Conservation (phyloP, 805 yeast genomes). For the Limtongozyma cylindracea region DNA sequence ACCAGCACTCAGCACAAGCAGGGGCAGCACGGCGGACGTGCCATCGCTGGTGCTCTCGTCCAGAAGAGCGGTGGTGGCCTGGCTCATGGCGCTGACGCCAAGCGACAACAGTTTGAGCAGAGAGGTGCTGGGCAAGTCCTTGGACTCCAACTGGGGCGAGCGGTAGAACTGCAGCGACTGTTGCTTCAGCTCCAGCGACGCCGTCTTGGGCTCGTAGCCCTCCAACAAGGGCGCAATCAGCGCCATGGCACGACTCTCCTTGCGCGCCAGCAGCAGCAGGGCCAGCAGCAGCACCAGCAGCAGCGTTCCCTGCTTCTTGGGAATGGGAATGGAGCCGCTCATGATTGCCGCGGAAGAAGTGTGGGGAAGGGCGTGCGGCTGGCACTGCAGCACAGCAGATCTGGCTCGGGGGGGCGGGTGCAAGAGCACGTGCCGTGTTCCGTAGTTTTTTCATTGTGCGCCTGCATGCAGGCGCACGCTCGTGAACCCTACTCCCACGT, state of each 20-base stretch:
- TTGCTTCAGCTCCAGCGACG: conserved; percentile 12
- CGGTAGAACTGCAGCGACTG: too few relatives aligned
- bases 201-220: conserved; percentile 46
- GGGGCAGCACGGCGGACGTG: conserved; percentile 8
- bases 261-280: conserved; percentile 2
- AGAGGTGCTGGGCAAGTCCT: conserved; percentile 2
- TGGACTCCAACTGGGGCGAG: too few relatives aligned
- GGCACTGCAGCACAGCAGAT: too few relatives aligned
- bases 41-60: conserved; percentile 4
- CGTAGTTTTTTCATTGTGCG: too few relatives aligned
- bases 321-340: conserved; percentile 3
- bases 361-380: too few relatives aligned
- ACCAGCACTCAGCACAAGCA: conserved; percentile 9
- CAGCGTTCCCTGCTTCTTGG: conserved; percentile 1
- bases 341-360: too few relatives aligned
- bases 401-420: too few relatives aligned
- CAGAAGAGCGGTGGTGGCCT: conserved; percentile 1
- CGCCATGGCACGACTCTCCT: conserved; percentile 39
- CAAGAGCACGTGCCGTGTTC: too few relatives aligned
- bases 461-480: too few relatives aligned
- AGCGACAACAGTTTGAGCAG: conserved; percentile 3
- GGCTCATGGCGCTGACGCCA: conserved; percentile 2
- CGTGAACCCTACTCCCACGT: too few relatives aligned
- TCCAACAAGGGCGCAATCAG: conserved; percentile 61
- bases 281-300: conserved; percentile 3